A percentile compares a stretch with the other conserved stretches of the same genome.
These are phyloP conservation scores for Sclerotinia borealis DNA, from an alignment of 2,329 filamentous ascomycete genomes.

Conservation along the genomic window DNA sequence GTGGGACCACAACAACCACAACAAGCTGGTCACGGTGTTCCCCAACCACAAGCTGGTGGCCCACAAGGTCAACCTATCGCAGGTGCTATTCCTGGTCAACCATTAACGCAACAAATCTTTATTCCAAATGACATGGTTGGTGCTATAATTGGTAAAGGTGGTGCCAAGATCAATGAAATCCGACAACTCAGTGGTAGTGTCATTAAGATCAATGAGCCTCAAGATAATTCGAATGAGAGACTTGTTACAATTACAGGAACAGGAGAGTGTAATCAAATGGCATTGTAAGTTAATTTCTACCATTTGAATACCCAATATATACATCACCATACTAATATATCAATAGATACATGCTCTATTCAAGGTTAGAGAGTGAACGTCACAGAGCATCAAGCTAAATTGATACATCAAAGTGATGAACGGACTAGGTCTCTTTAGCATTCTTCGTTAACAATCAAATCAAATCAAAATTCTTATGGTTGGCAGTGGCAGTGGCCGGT, in stretches of 20 bases:
- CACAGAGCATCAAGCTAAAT: slow-evolving; percentile 30
- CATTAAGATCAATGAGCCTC: slow-evolving; percentile 99
- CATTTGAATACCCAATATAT: too few species aligned
- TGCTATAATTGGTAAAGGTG: slow-evolving; percentile 98
- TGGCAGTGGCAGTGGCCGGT: background rate
- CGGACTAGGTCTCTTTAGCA: background rate
- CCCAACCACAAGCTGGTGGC: slow-evolving; percentile 61
- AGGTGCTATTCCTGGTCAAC: slow-evolving; percentile 69
- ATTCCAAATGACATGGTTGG: too few species aligned
- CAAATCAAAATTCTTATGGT: background rate
- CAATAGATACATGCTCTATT: slow-evolving; percentile 71
- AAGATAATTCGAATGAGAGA: slow-evolving; percentile 97
- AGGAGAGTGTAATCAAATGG: slow-evolving; percentile 98
- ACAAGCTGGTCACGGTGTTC: slow-evolving; percentile 57
- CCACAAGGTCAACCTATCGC: slow-evolving; percentile 72
- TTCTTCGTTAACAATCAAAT: background rate
- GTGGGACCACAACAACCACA: slow-evolving; percentile 74
- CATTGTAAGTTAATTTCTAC: slow-evolving; percentile 58
- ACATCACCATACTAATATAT: background rate
- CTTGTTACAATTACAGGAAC: slow-evolving; percentile 99
- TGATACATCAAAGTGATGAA: background rate
- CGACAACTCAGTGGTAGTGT: slow-evolving; percentile 94
- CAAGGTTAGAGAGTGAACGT: slow-evolving; percentile 66
- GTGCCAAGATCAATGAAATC: slow-evolving; percentile 99
- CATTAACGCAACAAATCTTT: slow-evolving; percentile 86